Conservation (phyloP, 345 rosid species). For the Erodium maritimum region DNA sequence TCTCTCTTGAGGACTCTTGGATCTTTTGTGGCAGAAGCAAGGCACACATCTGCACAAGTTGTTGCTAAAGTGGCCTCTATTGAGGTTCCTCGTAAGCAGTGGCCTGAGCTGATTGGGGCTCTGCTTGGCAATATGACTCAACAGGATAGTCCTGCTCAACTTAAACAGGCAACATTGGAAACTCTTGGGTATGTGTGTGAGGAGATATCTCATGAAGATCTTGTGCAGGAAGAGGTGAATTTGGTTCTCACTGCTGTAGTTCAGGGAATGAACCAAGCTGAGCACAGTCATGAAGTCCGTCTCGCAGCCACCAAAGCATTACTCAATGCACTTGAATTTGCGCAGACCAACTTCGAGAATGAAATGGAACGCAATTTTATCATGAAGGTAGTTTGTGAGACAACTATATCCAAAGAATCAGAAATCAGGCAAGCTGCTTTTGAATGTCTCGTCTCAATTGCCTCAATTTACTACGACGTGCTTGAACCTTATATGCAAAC, state of each 20-base stretch:
- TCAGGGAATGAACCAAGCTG: slow-evolving; percentile 87
- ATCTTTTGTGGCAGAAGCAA: slow-evolving; percentile 55
- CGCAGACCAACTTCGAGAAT: slow-evolving; percentile 84
- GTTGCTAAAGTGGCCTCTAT: slow-evolving; percentile 83
- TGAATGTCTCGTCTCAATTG: slow-evolving; percentile 93
- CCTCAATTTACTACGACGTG: slow-evolving; percentile 73
- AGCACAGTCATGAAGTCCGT: slow-evolving; percentile 60
- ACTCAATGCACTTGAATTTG: slow-evolving; percentile 80
- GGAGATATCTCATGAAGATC: slow-evolving; percentile 76
- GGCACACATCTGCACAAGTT: slow-evolving; percentile 88
- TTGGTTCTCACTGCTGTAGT: slow-evolving; percentile 90
- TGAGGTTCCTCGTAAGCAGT: slow-evolving; percentile 82
- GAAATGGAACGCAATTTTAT: slow-evolving; percentile 87
- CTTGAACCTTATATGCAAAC: slow-evolving; percentile 82
- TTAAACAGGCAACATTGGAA: slow-evolving; percentile 87
- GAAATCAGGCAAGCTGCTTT: slow-evolving; percentile 87
- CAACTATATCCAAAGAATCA: slow-evolving; percentile 67
- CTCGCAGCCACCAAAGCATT: slow-evolving; percentile 79
- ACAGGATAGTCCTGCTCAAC: slow-evolving; percentile 35
- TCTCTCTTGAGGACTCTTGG: slow-evolving; percentile 57
- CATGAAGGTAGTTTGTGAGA: slow-evolving; percentile 89
- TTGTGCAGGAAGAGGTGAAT: slow-evolving; percentile 83
- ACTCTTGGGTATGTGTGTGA: slow-evolving; percentile 90
- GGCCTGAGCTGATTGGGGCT: slow-evolving; percentile 71
- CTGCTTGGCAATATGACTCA: slow-evolving; percentile 73